Conservation (phyloP, 345 rosid species). For the Mercurialis annua region DNA sequence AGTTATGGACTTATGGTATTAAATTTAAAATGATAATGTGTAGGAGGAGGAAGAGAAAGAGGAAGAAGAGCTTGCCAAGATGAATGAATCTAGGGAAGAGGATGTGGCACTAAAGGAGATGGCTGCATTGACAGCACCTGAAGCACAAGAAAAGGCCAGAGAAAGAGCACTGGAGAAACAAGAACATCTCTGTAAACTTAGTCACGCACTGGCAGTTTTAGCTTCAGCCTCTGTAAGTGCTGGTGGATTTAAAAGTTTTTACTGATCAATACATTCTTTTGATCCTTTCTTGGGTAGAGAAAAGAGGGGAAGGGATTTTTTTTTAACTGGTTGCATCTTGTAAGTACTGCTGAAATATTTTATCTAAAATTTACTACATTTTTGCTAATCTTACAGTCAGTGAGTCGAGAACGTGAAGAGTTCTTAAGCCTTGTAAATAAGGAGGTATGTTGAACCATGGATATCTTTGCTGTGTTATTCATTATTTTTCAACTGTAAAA, state of each 20-base stretch:
- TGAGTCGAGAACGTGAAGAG: conserved; percentile 83
- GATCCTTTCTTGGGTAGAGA: not conserved
- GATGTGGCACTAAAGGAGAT: conserved; percentile 85
- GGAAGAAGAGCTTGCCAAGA: conserved; percentile 65
- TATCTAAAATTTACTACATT: conserved; percentile 10
- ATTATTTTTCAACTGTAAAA: not conserved
- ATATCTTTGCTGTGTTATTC: not conserved
- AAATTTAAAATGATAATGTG: conserved; percentile 26
- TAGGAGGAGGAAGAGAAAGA: conserved; percentile 87
- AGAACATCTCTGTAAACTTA: conserved; percentile 75
- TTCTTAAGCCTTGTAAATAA: conserved; percentile 78
- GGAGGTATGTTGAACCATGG: conserved; percentile 54
- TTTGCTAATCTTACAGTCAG: conserved; percentile 57
- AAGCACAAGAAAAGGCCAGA: conserved; percentile 73
- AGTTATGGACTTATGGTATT: not conserved
- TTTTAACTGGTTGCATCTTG: not conserved
- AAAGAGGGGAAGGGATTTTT: too few relatives aligned
- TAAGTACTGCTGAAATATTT: not conserved
- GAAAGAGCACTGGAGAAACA: conserved; percentile 65
- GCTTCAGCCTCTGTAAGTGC: conserved; percentile 91
- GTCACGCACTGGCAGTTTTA: conserved; percentile 81
- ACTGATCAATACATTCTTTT: conserved; percentile 12
- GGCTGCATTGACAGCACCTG: conserved; percentile 51
- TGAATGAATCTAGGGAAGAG: conserved; percentile 54
- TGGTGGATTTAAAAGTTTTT: conserved; percentile 7